Percentiles rank a stretch among this genome's conserved stretches.
Conservation (phyloP, 495 filamentous ascomycete genomes). For the Monascus purpureus region DNA sequence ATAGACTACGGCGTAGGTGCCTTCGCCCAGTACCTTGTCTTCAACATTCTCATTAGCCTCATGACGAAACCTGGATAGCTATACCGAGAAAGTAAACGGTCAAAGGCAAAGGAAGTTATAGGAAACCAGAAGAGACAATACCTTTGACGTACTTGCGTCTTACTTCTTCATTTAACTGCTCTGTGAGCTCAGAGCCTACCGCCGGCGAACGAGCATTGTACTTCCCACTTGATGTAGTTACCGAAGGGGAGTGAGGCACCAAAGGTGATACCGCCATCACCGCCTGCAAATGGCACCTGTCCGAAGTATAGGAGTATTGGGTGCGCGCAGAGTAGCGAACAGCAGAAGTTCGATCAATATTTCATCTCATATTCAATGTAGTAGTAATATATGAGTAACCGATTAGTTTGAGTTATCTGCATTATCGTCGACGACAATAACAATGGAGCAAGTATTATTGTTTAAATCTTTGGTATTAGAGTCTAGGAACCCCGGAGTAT, state of each 20-base stretch:
- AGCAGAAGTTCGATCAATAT: no score
- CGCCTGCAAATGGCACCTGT: no score
- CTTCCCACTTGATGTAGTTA: constrained; percentile 8
- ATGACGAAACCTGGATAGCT: no score
- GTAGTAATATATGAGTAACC: no score
- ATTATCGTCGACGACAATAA: no score
- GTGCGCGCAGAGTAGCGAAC: no score
- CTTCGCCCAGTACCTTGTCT: constrained; percentile 88
- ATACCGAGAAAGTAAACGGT: no score
- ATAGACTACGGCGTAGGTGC: constrained; percentile 94
- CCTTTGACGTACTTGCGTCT: constrained; percentile 84
- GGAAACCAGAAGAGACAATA: constrained; percentile 17
- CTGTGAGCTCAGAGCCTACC: constrained; percentile 47
- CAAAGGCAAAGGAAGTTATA: no score
- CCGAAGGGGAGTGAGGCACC: constrained; percentile 18
- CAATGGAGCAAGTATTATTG: no score
- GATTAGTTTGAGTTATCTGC: no score
- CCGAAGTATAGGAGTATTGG: no score
- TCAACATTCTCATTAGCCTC: constrained; percentile 4
- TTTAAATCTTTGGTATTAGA: constrained; percentile 2
- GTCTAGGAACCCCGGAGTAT: constrained; percentile 15
- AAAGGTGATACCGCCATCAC: constrained; percentile 34
- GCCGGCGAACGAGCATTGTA: constrained; percentile 5
- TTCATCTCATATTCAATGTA: no score
- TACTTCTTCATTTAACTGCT: constrained; percentile 80